phyloP scores from a whole-genome alignment of 371 early-diverging fungal genomes.

The Mucor sp. region DNA sequence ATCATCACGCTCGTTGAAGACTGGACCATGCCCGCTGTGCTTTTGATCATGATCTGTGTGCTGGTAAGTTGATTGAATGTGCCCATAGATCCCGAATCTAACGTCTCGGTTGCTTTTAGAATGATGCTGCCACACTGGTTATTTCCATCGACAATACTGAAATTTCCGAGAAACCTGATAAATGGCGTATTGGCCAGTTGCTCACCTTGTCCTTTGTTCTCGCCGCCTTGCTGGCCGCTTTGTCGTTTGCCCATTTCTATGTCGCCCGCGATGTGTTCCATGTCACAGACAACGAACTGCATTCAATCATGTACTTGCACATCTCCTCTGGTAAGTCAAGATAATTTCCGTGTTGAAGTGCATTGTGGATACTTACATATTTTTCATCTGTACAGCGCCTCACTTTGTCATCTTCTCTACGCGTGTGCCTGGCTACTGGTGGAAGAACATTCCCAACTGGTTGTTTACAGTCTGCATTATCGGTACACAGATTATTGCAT shows the following conservation, averaged over 20 bases:
- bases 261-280: conserved; percentile 65
- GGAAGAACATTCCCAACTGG: conserved; percentile 52
- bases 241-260: conserved; percentile 86
- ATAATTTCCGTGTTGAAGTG: conserved; percentile 25
- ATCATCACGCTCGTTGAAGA: conserved; percentile 78
- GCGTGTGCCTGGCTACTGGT: conserved; percentile 83
- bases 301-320: conserved; percentile 89
- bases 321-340: conserved; percentile 79
- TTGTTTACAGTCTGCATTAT: conserved; percentile 63
- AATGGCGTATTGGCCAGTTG: conserved; percentile 84
- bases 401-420: conserved; percentile 97
- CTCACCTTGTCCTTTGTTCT: conserved; percentile 84
- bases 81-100: no score
- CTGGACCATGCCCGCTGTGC: conserved; percentile 81
- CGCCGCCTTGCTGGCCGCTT: conserved; percentile 68
- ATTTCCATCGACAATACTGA: conserved; percentile 90
- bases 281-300: conserved; percentile 44
- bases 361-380: not conserved
- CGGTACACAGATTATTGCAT: conserved; percentile 89
- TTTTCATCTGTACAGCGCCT: conserved; percentile 84
- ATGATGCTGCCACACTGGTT: conserved; percentile 91
- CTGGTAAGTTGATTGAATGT: conserved; percentile 38
- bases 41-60: conserved; percentile 85
- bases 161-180: conserved; percentile 81
- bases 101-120: conserved; percentile 29